phyloP scores from a whole-genome alignment of 2,329 filamentous ascomycete species.

The Colletotrichum sp. region DNA sequence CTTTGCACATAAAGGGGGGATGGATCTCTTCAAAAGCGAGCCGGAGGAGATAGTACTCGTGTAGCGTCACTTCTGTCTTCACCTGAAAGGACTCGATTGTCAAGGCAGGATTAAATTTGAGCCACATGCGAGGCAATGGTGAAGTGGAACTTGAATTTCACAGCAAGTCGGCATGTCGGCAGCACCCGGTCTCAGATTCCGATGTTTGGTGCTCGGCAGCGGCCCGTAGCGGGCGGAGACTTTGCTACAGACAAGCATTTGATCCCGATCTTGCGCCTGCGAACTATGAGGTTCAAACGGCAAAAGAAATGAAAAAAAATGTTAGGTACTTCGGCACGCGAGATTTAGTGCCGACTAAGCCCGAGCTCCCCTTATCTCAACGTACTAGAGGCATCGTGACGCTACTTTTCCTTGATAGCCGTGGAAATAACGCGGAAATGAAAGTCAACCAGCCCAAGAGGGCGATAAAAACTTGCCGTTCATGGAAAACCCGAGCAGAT shows the following conservation, averaged over 20 bases:
- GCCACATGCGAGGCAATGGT: background rate
- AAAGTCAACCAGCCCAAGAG: rapidly evolving
- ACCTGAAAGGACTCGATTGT: background rate
- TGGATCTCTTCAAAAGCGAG: background rate
- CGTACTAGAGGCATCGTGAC: background rate
- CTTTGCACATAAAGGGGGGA: background rate
- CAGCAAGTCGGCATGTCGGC: background rate
- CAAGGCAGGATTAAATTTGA: background rate
- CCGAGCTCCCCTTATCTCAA: background rate
- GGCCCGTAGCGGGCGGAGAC: background rate
- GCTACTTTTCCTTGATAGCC: rapidly evolving
- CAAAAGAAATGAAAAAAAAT: background rate
- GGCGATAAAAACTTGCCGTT: background rate
- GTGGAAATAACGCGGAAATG: background rate
- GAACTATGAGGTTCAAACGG: background rate
- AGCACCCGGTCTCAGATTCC: background rate
- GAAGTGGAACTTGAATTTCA: background rate
- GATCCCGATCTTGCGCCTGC: background rate
- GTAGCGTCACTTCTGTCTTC: background rate
- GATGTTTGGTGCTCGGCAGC: background rate
- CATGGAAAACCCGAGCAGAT: background rate
- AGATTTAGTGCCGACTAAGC: background rate
- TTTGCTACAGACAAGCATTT: background rate
- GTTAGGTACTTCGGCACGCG: background rate
- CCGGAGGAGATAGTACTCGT: background rate